phyloP scores from a whole-genome alignment of 73 alveolate genomes.

The Symbiodinium natans region DNA sequence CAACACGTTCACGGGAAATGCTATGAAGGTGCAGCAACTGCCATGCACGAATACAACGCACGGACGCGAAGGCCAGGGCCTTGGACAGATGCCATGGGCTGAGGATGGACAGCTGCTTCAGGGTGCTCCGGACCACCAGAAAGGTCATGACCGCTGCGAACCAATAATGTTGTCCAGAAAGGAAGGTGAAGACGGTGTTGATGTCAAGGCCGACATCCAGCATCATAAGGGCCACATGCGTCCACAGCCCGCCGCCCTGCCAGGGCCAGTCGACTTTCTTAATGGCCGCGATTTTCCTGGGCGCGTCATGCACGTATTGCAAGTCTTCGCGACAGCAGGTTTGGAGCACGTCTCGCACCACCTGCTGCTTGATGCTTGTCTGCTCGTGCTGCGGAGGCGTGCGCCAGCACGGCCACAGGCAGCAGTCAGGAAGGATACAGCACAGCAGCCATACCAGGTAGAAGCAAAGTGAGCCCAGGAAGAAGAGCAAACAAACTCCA shows the following conservation, averaged over 20 bases:
- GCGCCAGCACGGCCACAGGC: too few species aligned
- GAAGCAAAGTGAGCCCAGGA: not conserved
- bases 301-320: too few species aligned
- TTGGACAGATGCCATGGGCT: not conserved
- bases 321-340: not conserved
- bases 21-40: too few species aligned
- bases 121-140: not conserved
- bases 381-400: not conserved
- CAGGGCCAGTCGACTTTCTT: too few species aligned
- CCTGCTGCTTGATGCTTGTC: not conserved
- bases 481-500: too few species aligned
- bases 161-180: not conserved
- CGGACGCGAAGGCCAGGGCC: not conserved
- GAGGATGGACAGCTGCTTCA: not conserved
- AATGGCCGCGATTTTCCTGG: too few species aligned
- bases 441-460: not conserved
- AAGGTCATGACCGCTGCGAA: not conserved
- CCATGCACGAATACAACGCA: too few species aligned
- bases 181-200: not conserved
- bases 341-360: not conserved
- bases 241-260: not conserved
- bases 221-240: not conserved
- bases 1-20: too few species aligned
- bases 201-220: not conserved
- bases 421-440: too few species aligned